Evolutionary conservation across 139 green algal species (phyloP).

Genomic region (Microglena sp.): DNA sequence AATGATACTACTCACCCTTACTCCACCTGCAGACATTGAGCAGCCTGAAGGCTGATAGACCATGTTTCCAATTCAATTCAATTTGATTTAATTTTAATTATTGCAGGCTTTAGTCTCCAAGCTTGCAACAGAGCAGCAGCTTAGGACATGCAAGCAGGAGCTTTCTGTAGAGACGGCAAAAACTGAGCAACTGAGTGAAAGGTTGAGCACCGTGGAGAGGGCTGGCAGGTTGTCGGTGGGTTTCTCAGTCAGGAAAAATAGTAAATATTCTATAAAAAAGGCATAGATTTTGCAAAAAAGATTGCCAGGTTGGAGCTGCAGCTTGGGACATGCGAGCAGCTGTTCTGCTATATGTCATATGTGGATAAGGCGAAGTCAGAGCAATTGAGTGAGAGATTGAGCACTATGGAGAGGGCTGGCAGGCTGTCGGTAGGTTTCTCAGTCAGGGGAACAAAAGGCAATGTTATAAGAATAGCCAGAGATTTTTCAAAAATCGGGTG

Average conservation of each 20-base stretch:
- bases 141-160: not conserved
- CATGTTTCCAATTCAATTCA: no score
- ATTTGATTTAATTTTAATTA: no score
- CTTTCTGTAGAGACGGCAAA: not conserved
- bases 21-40: no score
- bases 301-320: conserved; percentile 6
- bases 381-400: not conserved
- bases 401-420: conserved; percentile 1
- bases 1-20: no score
- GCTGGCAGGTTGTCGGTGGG: conserved; percentile 3
- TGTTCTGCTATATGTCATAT: no score
- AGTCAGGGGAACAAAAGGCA: not conserved
- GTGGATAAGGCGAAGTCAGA: not conserved
- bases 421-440: not conserved
- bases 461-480: no score
- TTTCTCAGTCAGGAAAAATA: not conserved
- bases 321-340: not conserved
- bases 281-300: no score
- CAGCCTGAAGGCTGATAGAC: no score
- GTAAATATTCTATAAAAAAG: no score
- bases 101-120: no score
- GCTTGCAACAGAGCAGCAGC: conserved; percentile 6
- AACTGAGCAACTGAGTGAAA: not conserved
- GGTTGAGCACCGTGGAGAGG: not conserved
- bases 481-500: no score